Percentiles rank a stretch among this genome's conserved stretches.
Conservation (phyloP, 169 alveolate genomes). For the Plasmodium gonderi region DNA sequence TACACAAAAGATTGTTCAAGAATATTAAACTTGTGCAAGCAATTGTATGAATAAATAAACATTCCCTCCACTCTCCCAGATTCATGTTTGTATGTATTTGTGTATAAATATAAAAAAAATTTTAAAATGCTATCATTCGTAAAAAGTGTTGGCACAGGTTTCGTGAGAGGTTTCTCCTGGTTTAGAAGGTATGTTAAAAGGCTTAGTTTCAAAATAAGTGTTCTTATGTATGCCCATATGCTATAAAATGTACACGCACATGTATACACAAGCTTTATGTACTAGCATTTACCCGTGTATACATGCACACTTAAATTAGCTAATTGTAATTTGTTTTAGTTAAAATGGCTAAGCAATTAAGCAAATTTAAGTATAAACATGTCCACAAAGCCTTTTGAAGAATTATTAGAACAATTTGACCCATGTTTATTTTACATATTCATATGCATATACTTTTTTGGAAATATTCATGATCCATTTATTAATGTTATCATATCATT, state of each 20-base stretch:
- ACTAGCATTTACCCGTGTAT: background rate
- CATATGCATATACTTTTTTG: background rate
- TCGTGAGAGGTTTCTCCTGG: constrained; percentile 36
- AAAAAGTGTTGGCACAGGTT: constrained; percentile 28
- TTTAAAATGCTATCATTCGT: constrained; percentile 43
- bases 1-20: background rate
- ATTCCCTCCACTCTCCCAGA: background rate
- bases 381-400: background rate
- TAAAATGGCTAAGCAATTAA: background rate
- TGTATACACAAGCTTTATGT: background rate
- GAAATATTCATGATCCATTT: background rate
- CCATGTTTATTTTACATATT: background rate
- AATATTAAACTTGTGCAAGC: background rate
- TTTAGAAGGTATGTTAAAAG: constrained; percentile 28
- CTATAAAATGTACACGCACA: background rate
- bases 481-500: background rate
- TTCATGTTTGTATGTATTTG: background rate
- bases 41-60: background rate
- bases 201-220: background rate
- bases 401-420: too few relatives aligned
- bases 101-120: constrained; percentile 15
- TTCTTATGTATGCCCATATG: background rate
- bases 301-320: background rate
- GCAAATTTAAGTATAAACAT: background rate
- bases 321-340: background rate